Percentiles rank a stretch among this genome's conserved stretches.
Conservation (phyloP, 805 yeast species). For the Ascoidea asiatica region DNA sequence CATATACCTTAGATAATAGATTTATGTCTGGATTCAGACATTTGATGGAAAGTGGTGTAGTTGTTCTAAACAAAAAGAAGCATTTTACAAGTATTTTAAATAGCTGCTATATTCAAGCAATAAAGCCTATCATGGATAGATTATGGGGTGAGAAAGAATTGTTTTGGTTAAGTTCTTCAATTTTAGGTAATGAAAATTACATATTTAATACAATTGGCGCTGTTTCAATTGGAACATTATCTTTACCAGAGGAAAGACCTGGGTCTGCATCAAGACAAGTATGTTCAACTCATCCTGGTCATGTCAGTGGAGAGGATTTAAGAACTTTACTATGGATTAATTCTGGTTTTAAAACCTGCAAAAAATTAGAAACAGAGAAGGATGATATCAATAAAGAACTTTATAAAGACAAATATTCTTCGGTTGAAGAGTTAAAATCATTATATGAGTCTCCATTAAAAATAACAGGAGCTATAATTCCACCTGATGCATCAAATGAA, state of each 20-base stretch:
- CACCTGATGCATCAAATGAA: constrained; percentile 23
- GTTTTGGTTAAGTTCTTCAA: constrained; percentile 52
- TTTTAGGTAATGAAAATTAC: constrained; percentile 42
- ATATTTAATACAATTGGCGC: constrained; percentile 37
- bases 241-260: constrained; percentile 15
- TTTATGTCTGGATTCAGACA: constrained; percentile 24
- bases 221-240: constrained; percentile 40
- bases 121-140: constrained; percentile 28
- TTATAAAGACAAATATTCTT: constrained; percentile 5
- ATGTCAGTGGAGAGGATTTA: background rate
- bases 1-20: constrained; percentile 23
- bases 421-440: constrained; percentile 14
- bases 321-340: constrained; percentile 37
- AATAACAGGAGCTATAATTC: constrained; percentile 34
- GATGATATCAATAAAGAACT: constrained; percentile 18
- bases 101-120: constrained; percentile 23
- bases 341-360: constrained; percentile 40
- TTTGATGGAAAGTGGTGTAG: constrained; percentile 35
- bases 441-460: constrained; percentile 24
- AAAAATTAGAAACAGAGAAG: constrained; percentile 22
- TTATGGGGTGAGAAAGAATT: constrained; percentile 66
- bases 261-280: constrained; percentile 21
- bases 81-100: constrained; percentile 37
- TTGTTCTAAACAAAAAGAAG: constrained; percentile 20
- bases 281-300: constrained; percentile 48